Evolutionary conservation across 1,284 basidiomycete species (phyloP).

Genomic region (Melampsora medusae): DNA sequence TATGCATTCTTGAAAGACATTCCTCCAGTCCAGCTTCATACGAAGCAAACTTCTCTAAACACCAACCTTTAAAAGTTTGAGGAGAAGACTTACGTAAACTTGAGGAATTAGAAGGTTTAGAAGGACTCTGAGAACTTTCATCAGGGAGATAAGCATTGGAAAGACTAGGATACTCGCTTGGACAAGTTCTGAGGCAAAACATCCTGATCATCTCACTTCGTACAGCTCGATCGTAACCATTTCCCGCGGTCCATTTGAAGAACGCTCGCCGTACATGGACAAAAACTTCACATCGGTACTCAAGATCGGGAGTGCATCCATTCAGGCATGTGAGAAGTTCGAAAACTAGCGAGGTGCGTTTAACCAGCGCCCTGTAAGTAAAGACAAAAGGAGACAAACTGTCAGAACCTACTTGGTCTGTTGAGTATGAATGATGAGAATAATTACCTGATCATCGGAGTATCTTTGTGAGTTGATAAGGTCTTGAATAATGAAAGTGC

Average conservation of each 20-base stretch:
- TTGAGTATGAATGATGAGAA: background rate
- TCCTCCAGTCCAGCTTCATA: too few species aligned
- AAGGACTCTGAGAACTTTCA: too few species aligned
- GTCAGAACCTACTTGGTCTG: too few species aligned
- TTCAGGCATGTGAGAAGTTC: background rate
- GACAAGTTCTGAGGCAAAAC: background rate
- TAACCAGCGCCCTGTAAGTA: background rate
- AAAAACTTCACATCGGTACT: background rate
- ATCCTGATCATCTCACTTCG: background rate
- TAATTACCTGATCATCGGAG: background rate
- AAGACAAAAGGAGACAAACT: background rate
- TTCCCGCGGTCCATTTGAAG: background rate
- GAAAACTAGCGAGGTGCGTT: background rate
- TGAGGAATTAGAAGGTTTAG: too few species aligned
- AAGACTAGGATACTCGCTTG: too few species aligned
- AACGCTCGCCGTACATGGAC: background rate
- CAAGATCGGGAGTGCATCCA: background rate
- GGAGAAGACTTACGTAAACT: too few species aligned
- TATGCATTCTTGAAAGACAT: too few species aligned
- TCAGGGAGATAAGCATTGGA: too few species aligned
- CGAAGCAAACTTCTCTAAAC: too few species aligned
- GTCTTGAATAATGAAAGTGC: background rate
- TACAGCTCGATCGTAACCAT: background rate
- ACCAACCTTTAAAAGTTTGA: too few species aligned
- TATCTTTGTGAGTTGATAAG: background rate